Base-by-base conservation (phyloP, 1,284 basidiomycete species). In the Malassezia nana region DNA sequence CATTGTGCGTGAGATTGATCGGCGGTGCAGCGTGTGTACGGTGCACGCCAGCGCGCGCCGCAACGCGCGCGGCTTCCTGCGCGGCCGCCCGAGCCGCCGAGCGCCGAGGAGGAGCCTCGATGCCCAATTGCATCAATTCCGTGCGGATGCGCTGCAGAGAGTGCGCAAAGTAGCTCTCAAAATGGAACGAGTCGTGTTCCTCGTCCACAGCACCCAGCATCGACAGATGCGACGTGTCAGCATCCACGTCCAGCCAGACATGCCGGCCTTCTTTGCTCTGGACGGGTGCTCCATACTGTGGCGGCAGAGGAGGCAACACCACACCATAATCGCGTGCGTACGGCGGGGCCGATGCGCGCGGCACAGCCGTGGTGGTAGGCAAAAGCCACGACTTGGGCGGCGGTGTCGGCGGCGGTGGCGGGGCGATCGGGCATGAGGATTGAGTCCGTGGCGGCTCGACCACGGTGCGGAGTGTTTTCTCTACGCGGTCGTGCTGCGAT, bases 131-230 rank as follows among this genome's bases (percentile, higher is more conserved):
- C 29, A 12, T 16, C 3, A 41, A 15, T 12, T 49, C 52, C 28
- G 35, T 35, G 16, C 46, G 52, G 15, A 54, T 43, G 18, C 52
- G 52, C 46, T 54, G 52, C 38, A 54, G 46, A 26, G 52, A 54
- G 18, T 33, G 28, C 28, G 48, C 52, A 48, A 54, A 54, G 32
- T 54, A 54, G 30, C 33, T 24, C 20, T 48, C 46, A 30, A 54
- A 43, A 12, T 43, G 20, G 38, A 48, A 54, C 15, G 24, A 7
- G 3, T 30, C 30, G 12, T 32, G 24, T 16, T 15, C 5, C 9
- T 40, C 46, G 8, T 39, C 40, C 22, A 48, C 52, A 2, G 26
- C 25, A 18, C 52, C 52, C 6, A 54, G 46, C 52, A 54, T 54
- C 38, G 46, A 52, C 18, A 52, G 43, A 15, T 46, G 51, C 51